Conservation (phyloP, 805 yeast genomes). For the Nakazawaea siamensis region DNA sequence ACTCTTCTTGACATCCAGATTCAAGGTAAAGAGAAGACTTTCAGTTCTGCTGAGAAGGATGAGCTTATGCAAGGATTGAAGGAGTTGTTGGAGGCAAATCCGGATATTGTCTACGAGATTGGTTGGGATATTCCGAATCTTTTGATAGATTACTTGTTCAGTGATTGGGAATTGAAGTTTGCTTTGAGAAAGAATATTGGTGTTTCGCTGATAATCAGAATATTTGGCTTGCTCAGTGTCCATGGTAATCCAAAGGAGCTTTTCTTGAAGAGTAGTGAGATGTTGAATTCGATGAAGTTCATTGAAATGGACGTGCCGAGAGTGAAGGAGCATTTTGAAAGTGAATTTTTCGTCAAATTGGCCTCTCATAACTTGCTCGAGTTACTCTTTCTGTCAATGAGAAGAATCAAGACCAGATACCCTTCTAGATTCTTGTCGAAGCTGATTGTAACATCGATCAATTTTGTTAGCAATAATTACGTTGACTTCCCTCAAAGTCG, state of each 20-base stretch:
- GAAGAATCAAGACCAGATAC: conserved; percentile 55
- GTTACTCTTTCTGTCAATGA: conserved; percentile 48
- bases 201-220: conserved; percentile 27
- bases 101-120: conserved; percentile 50
- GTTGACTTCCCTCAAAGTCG: conserved; percentile 18
- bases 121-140: conserved; percentile 91
- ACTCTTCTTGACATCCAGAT: conserved; percentile 61
- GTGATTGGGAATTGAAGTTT: conserved; percentile 23
- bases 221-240: conserved; percentile 57
- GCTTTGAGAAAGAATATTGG: conserved; percentile 30
- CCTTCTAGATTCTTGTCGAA: conserved; percentile 78
- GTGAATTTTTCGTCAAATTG: conserved; percentile 30
- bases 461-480: conserved; percentile 36
- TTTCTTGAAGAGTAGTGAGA: conserved; percentile 62
- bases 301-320: conserved; percentile 10
- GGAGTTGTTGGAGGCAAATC: conserved; percentile 34
- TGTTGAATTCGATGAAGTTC: conserved; percentile 33
- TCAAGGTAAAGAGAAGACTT: conserved; percentile 34
- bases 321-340: conserved; percentile 2
- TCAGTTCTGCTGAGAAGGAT: conserved; percentile 40
- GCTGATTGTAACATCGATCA: conserved; percentile 51
- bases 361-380: conserved; percentile 64
- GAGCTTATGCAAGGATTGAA: conserved; percentile 37
- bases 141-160: conserved; percentile 44
- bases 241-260: conserved; percentile 79